Conservation (phyloP, 345 rosid genomes). For the Eucalyptus brandiana region DNA sequence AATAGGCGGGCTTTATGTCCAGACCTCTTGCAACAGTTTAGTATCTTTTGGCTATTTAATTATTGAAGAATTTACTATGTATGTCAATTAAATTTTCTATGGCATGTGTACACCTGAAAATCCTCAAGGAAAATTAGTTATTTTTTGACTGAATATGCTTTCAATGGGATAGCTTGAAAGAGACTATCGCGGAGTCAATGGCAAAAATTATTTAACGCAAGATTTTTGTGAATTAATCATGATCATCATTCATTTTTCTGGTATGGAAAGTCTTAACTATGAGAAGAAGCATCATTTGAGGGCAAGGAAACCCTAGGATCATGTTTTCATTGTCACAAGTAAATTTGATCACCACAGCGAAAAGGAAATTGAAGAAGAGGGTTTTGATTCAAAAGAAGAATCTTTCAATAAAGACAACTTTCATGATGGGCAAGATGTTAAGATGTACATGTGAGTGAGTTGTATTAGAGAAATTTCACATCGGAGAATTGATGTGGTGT, state of each 20-base stretch:
- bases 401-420: not conserved
- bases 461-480: too few species aligned
- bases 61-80: not conserved
- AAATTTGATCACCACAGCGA: not conserved
- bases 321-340: not conserved
- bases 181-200: not conserved
- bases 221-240: not conserved
- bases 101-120: not conserved
- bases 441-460: too few species aligned
- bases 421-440: not conserved
- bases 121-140: not conserved
- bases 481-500: accelerated
- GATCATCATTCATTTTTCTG: not conserved
- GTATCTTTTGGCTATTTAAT: not conserved
- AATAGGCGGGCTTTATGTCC: not conserved
- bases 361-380: not conserved
- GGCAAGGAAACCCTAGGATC: not conserved
- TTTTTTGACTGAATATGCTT: not conserved
- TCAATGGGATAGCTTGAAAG: not conserved
- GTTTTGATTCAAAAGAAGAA: not conserved
- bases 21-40: not conserved
- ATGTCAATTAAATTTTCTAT: not conserved
- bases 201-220: not conserved
- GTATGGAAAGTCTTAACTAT: not conserved
- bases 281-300: not conserved